Evolutionary conservation across 306 rosid genomes (phyloP).

Genomic region (Geum urbanum): DNA sequence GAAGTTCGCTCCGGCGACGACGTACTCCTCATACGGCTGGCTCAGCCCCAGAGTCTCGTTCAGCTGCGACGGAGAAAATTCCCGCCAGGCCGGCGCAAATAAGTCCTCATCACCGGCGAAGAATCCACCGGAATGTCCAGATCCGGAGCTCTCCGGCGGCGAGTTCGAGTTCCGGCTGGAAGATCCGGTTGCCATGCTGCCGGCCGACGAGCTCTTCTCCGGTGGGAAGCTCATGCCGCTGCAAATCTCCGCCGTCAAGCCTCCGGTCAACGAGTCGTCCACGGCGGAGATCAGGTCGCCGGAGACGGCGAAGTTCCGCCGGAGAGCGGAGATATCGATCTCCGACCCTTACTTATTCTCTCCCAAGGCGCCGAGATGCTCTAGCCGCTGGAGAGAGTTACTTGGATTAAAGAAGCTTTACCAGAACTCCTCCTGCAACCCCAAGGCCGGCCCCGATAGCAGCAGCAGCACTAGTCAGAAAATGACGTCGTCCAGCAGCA

Average conservation of each 20-base stretch:
- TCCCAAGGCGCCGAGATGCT: slow-evolving; percentile 96
- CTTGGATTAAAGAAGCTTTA: slow-evolving; percentile 68
- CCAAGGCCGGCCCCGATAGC: too few relatives aligned
- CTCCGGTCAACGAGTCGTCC: slow-evolving; percentile 15
- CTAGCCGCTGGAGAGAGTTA: slow-evolving; percentile 88
- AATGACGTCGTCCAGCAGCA: slow-evolving; percentile 31
- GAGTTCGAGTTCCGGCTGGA: slow-evolving; percentile 91
- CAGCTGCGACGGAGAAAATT: slow-evolving; percentile 36
- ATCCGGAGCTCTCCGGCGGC: slow-evolving; percentile 37
- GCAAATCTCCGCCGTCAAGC: slow-evolving; percentile 41
- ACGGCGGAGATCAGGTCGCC: slow-evolving; percentile 22
- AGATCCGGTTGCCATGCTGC: slow-evolving; percentile 75
- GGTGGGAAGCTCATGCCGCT: slow-evolving; percentile 88
- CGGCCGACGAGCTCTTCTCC: slow-evolving; percentile 88
- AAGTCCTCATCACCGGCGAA: slow-evolving; percentile 1
- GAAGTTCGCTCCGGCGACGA: slow-evolving; percentile 43
- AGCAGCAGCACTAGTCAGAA: slow-evolving; percentile 17
- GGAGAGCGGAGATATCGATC: slow-evolving; percentile 30
- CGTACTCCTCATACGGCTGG: slow-evolving; percentile 62
- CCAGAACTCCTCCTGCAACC: slow-evolving; percentile 15
- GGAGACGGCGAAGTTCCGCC: slow-evolving; percentile 29
- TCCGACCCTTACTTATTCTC: slow-evolving; percentile 67
- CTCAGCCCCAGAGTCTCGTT: slow-evolving; percentile 52
- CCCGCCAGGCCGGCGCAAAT: slow-evolving; percentile 20
- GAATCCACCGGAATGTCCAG: slow-evolving; percentile 28